Base-by-base conservation (phyloP, 805 yeast genomes). In the Saccharomycopsis olivae region DNA sequence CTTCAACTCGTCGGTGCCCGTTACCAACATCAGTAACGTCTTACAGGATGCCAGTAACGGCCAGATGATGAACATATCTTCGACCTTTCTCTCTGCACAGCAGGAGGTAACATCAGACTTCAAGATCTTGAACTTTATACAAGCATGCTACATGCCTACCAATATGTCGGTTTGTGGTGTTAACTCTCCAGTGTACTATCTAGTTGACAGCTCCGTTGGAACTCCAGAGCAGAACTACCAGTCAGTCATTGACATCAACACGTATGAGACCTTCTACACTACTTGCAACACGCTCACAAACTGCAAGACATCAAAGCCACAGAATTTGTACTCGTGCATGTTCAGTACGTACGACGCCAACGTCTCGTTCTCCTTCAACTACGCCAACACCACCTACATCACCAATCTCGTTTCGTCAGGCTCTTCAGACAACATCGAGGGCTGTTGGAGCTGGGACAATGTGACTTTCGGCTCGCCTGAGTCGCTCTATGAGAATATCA, bases 371-470 rank as follows among this genome's bases (percentile, higher is more conserved):
- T 29, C 38, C 21, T 44, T 36, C 31, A 44, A 44, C 28, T 44
- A 44, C 28, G 45, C 35, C 15, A 39, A 33, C 28, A 29, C 44
- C 9, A 30, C 25, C 6, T 41, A 23, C 23, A 14, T 17, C 13
- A 34, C 44, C 3, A 44, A 44, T 29, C 41, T 40, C 34, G 40
- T 41, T n/a, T 30, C 29, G 8, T 41, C 46, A 13, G 33, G 39
- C 19, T 38, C 46, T 4, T 24, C 18, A 5, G 28, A 28, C 9
- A 17, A 21, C 15, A 29, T 37, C 14, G 21, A 20, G 11, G 47
- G 47, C 21, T 44, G 47, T 21, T 44, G 47, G 47, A 24, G 42
- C 21, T 44, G 46, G 46, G 47, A 44, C 24, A 44, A 44, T 23
- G 31, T 30, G 18, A 41, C 47, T 3, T 17, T 40, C 13, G 47